Conservation (phyloP, 345 rosid genomes). For the Melaleuca alternifolia region DNA sequence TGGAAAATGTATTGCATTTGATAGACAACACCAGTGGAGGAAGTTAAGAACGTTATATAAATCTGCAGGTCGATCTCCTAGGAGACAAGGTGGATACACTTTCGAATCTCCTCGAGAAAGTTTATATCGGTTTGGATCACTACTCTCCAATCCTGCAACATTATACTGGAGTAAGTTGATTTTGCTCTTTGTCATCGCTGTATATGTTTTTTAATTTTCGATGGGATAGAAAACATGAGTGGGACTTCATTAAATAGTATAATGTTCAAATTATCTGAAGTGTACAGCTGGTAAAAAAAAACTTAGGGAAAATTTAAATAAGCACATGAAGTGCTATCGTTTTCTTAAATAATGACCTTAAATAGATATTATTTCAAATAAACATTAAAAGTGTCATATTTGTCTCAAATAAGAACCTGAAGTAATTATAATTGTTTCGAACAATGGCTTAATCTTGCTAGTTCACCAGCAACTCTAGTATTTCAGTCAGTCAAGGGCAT, state of each 20-base stretch:
- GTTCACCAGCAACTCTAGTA: too few relatives aligned
- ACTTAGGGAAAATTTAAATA: too few relatives aligned
- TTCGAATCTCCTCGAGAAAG: slow-evolving; percentile 69
- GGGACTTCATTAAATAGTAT: neutral
- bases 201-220: neutral
- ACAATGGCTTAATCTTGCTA: too few relatives aligned
- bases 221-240: neutral
- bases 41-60: neutral
- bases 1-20: neutral
- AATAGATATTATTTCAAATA: too few relatives aligned
- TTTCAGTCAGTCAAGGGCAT: too few relatives aligned
- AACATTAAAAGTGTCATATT: too few relatives aligned
- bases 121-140: slow-evolving; percentile 85
- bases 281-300: neutral
- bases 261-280: neutral
- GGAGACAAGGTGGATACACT: slow-evolving; percentile 82
- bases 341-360: too few relatives aligned
- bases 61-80: slow-evolving; percentile 72
- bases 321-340: too few relatives aligned
- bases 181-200: neutral
- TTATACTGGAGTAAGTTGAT: slow-evolving; percentile 73
- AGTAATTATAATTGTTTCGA: too few relatives aligned
- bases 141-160: slow-evolving; percentile 79
- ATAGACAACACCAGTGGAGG: neutral
- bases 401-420: too few relatives aligned